Percentiles rank a stretch among this genome's conserved stretches.
phyloP scores from a whole-genome alignment of 805 yeast species.

The Wickerhamomyces kurtzmanii region DNA sequence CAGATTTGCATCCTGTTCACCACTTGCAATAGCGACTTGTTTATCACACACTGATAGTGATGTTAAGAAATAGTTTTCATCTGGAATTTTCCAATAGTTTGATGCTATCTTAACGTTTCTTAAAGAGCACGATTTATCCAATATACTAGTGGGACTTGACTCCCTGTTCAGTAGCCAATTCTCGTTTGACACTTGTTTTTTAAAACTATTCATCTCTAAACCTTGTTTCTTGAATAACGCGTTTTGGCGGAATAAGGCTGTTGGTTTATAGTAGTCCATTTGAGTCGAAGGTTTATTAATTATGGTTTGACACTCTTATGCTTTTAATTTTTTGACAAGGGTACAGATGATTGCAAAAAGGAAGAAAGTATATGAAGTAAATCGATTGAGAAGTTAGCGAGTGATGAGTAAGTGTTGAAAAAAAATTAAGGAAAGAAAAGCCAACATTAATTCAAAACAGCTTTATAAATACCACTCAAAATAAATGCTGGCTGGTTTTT shows the following conservation, averaged over 20 bases:
- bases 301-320: too few species aligned
- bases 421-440: too few species aligned
- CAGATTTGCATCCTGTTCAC: conserved; percentile 31
- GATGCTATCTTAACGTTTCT: conserved; percentile 24
- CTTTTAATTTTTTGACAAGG: too few species aligned
- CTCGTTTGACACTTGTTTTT: conserved; percentile 8
- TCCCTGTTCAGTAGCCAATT: conserved; percentile 11
- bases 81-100: conserved; percentile 18
- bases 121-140: conserved; percentile 31
- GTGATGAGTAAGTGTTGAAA: too few species aligned
- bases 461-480: too few species aligned
- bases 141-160: conserved; percentile 21
- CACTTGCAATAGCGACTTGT: conserved; percentile 44
- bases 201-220: conserved; percentile 7
- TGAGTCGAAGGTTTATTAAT: too few species aligned
- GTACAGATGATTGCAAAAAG: too few species aligned
- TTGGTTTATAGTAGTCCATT: conserved; percentile 16
- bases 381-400: too few species aligned
- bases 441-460: too few species aligned
- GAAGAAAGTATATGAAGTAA: too few species aligned
- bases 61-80: conserved; percentile 30
- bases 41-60: conserved; percentile 25
- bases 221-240: conserved; percentile 12
- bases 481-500: too few species aligned
- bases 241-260: conserved; percentile 16